These are phyloP conservation scores for Dicorynia guianensis DNA, from an alignment of 306 rosid genomes.

Conservation along the genomic window DNA sequence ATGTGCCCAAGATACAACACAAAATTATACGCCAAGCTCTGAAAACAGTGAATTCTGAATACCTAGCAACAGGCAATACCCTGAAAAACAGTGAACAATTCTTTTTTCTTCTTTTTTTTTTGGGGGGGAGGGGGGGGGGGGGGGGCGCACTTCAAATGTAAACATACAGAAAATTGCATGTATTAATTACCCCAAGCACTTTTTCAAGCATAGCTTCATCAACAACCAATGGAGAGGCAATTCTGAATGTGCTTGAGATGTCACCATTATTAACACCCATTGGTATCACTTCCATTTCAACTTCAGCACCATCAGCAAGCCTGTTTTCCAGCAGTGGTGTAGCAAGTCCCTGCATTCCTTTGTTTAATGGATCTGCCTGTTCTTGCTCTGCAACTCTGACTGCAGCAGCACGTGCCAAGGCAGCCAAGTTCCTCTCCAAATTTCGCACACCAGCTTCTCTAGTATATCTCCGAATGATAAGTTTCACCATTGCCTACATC, in stretches of 20 bases:
- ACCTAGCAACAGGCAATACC: constrained; percentile 23
- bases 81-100: constrained; percentile 16
- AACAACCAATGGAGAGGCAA: constrained; percentile 72
- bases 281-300: constrained; percentile 98
- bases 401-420: constrained; percentile 98
- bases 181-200: constrained; percentile 90
- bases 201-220: constrained; percentile 95
- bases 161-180: constrained; percentile 21
- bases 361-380: constrained; percentile 67
- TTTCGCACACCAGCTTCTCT: constrained; percentile 99
- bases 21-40: constrained; percentile 9
- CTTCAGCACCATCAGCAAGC: constrained; percentile 86
- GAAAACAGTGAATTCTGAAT: constrained; percentile 20
- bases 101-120: not conserved
- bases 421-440: constrained; percentile 88
- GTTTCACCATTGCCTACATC: constrained; percentile 83
- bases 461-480: constrained; percentile 87
- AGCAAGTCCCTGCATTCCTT: constrained; percentile 74
- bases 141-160: not conserved
- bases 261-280: constrained; percentile 79
- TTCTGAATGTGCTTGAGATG: constrained; percentile 72
- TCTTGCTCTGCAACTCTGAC: constrained; percentile 93
- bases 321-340: constrained; percentile 87
- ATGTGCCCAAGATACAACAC: not conserved
- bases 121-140: not conserved